Conservation (phyloP, 441 rosid genomes). For the Eugenia klotzschiana region DNA sequence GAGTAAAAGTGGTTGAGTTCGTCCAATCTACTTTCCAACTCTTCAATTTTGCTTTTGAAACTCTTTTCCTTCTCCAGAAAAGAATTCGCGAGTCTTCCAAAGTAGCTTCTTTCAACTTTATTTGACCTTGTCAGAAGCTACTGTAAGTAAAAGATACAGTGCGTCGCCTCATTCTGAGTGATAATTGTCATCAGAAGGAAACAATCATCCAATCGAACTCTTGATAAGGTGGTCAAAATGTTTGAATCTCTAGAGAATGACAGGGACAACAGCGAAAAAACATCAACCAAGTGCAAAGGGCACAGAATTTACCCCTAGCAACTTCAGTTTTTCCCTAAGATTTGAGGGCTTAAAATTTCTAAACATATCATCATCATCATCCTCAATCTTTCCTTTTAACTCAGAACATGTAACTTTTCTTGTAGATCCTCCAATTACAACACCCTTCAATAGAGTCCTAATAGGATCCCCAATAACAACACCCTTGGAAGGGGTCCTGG, state of each 20-base stretch:
- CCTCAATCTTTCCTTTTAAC: too few relatives aligned
- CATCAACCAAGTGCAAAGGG: not conserved
- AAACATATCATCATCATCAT: too few relatives aligned
- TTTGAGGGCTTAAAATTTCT: not conserved
- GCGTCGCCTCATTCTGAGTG: not conserved
- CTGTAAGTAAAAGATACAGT: not conserved
- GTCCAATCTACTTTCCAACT: slow-evolving; percentile 39
- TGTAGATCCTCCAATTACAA: too few relatives aligned
- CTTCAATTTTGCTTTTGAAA: slow-evolving; percentile 39
- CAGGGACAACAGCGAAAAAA: not conserved
- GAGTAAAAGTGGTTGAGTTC: slow-evolving; percentile 20
- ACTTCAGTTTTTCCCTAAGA: slow-evolving; percentile 49
- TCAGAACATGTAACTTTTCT: too few relatives aligned
- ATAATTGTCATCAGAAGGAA: not conserved
- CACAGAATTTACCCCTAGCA: slow-evolving; percentile 42
- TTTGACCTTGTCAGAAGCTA: slow-evolving; percentile 33
- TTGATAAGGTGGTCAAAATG: not conserved
- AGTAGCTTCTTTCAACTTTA: slow-evolving; percentile 46
- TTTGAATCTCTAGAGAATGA: not conserved
- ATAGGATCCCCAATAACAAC: too few relatives aligned
- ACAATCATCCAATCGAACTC: not conserved
- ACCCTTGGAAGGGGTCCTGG: too few relatives aligned
- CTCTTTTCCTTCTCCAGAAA: slow-evolving; percentile 48
- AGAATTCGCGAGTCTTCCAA: slow-evolving; percentile 34
- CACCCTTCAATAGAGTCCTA: too few relatives aligned